Evolutionary conservation across 805 yeast species (phyloP), one percentile per base, ranked within the genome.

Genomic region (Candida oleophila): DNA sequence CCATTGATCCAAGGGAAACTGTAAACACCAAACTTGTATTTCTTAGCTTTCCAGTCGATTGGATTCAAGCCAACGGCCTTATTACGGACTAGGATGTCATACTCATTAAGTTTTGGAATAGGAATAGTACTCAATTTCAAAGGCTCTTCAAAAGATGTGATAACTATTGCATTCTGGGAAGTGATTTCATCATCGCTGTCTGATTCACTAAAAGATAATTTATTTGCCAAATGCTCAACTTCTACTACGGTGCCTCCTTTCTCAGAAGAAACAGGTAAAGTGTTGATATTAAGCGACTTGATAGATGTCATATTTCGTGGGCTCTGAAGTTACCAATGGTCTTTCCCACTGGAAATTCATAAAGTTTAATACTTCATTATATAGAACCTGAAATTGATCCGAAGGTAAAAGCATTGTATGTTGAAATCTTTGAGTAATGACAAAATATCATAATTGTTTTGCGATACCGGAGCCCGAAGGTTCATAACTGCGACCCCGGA

Each of bases 1-100:
- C 80, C 80, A 54, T 73, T 75, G 41, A 75, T 61, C 80, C 80
- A 75, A 8, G 80, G 80, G 47, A 74, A 73, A 12, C 72, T 66
- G 50, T 74, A 69, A 7, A 75, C 66, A 19, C 77, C 78, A 57
- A 76, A 76, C 37, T 64, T 61, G 50, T 68, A 75, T 45, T 69
- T 71, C 43, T 71, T 70, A 5, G 75, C 73, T 53, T 75, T 75
- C 80, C 80, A 75, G 52, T 75, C 80, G 28, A 75, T 64, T 8
- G 77, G 80, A 50, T 75, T 75, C 36, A 75, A 52, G 0, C 80
- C 80, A 39, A 74, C 61, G 40, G 62, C 66, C 41, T 47, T 55
- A 42, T 64, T 64, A 15, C 46, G 40, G 3, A 64, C 55, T 34
- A 64, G 49, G 22, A 64, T 51, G 43, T 64, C 69, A 45, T 58